Evolutionary conservation across 192 early-diverging fungal genomes (phyloP).

Genomic region (Coemansia aciculifera): DNA sequence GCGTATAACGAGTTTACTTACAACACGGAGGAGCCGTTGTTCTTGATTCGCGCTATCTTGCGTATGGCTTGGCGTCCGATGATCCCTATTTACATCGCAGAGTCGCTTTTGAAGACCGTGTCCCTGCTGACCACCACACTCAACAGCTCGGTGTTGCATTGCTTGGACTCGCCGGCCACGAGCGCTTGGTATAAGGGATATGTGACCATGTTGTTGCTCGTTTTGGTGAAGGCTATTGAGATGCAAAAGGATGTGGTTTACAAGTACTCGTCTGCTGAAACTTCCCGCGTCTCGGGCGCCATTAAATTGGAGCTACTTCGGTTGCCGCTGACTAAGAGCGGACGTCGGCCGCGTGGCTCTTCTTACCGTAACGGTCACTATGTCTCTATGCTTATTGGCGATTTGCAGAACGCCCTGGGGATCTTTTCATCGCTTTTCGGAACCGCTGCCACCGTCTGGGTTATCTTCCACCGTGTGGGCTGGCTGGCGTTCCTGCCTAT

Average conservation of each 20-base stretch:
- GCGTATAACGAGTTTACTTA: slow-evolving; percentile 33
- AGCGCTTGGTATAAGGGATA: slow-evolving; percentile 33
- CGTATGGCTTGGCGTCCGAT: slow-evolving; percentile 49
- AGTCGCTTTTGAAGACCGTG: slow-evolving; percentile 8
- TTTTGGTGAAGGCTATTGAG: background rate
- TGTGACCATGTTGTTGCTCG: slow-evolving; percentile 6
- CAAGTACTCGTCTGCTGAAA: background rate
- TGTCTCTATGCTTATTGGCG: background rate
- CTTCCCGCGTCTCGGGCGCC: slow-evolving; percentile 12
- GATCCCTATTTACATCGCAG: slow-evolving; percentile 29
- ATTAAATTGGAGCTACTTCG: slow-evolving; percentile 37
- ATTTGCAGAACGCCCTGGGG: background rate
- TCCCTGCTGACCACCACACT: background rate
- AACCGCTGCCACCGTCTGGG: slow-evolving; percentile 3
- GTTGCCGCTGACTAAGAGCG: slow-evolving; percentile 19
- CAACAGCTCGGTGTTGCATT: slow-evolving; percentile 14
- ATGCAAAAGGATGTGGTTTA: slow-evolving; percentile 1
- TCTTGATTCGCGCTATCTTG: slow-evolving; percentile 35
- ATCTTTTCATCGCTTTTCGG: slow-evolving; percentile 1
- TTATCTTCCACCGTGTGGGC: slow-evolving; percentile 25
- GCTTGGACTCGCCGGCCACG: slow-evolving; percentile 25
- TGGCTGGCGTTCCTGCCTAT: slow-evolving; percentile 27
- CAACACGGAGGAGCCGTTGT: slow-evolving; percentile 31
- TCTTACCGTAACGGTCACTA: background rate
- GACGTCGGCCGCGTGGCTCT: slow-evolving; percentile 2